A percentile compares a stretch with the other conserved stretches of the same genome.
These are phyloP conservation scores for Ceratocystis ficicola DNA, from an alignment of 2,329 filamentous ascomycete species.

Conservation along the genomic window DNA sequence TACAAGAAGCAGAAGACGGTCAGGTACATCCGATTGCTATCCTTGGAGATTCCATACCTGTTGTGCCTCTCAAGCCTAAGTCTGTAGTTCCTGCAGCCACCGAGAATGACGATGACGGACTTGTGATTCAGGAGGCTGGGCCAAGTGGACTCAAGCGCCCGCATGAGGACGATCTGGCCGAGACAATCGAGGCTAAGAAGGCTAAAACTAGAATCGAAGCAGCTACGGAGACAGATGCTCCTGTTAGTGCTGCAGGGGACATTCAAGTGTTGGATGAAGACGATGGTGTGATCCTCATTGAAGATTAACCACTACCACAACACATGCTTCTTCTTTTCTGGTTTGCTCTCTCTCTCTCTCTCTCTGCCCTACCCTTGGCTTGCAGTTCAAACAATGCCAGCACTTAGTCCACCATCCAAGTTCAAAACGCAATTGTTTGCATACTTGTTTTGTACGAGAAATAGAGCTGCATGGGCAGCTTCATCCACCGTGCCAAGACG, in stretches of 20 bases:
- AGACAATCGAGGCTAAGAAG: conserved; percentile 36
- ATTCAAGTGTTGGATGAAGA: conserved; percentile 26
- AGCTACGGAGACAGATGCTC: background rate
- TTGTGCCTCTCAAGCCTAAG: conserved; percentile 45
- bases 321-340: background rate
- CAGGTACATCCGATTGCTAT: conserved; percentile 19
- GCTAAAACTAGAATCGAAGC: conserved; percentile 30
- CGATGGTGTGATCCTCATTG: conserved; percentile 38
- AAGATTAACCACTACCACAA: conserved; percentile 25
- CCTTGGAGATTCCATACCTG: conserved; percentile 28
- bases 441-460: conserved; percentile 65
- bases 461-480: conserved; percentile 69
- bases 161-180: conserved; percentile 26
- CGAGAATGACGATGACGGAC: conserved; percentile 31
- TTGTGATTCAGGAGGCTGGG: conserved; percentile 5
- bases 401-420: conserved; percentile 72
- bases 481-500: conserved; percentile 59
- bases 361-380: background rate
- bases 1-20: conserved; percentile 37
- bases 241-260: conserved; percentile 23
- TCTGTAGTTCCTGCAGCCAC: conserved; percentile 29
- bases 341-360: background rate
- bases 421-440: conserved; percentile 81
- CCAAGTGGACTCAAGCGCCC: conserved; percentile 34
- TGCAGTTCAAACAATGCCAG: conserved; percentile 34